Evolutionary conservation across 148 eudicot genomes (phyloP).

Genomic region (Vaccinium corymbosum): DNA sequence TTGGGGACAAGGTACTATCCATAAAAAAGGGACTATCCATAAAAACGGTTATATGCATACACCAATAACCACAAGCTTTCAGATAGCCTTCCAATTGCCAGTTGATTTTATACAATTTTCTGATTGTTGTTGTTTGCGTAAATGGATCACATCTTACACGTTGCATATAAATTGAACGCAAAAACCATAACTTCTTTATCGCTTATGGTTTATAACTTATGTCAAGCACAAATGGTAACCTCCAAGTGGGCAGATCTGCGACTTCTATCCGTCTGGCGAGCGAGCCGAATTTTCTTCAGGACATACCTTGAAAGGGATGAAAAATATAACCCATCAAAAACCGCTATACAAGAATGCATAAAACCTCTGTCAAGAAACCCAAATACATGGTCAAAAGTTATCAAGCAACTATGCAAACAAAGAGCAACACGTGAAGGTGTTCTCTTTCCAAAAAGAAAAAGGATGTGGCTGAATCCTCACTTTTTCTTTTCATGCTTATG

Average conservation of each 20-base stretch:
- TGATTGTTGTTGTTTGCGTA: not conserved
- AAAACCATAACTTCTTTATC: not conserved
- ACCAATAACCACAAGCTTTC: not conserved
- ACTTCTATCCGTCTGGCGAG: conserved; percentile 90
- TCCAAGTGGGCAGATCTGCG: conserved; percentile 96
- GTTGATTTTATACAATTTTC: not conserved
- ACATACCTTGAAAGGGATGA: conserved; percentile 61
- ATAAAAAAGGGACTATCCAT: not conserved
- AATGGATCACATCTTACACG: not conserved
- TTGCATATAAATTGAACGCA: not conserved
- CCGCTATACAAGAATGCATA: not conserved
- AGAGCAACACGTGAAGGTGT: not conserved
- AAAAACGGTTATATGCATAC: not conserved
- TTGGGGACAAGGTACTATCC: not conserved
- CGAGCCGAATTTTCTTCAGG: conserved; percentile 91
- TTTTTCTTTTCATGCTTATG: conserved; percentile 83
- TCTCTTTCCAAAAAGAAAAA: not conserved
- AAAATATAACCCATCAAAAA: not conserved
- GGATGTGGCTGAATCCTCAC: conserved; percentile 33
- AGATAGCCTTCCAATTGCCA: not conserved
- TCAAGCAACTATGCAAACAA: not conserved
- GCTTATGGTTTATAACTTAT: not conserved
- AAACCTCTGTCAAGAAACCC: not conserved
- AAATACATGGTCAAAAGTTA: not conserved
- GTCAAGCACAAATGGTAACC: conserved; percentile 35